A percentile compares a stretch with the other conserved stretches of the same genome.
These are phyloP conservation scores for Tagetes patula DNA, from an alignment of 129 eudicot species.

Conservation along the genomic window DNA sequence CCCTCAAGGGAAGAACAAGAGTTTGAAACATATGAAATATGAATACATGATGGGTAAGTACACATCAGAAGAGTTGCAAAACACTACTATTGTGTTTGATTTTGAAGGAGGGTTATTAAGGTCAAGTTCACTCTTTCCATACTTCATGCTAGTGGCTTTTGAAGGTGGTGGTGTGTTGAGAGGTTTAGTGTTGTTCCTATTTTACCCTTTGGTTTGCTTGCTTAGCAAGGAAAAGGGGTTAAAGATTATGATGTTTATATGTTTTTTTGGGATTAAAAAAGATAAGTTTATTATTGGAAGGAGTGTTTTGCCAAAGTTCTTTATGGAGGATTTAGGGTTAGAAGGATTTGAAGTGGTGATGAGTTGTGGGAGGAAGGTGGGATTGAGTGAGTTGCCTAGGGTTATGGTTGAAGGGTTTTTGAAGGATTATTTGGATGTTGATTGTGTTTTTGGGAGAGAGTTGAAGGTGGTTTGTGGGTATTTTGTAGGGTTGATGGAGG, in stretches of 20 bases:
- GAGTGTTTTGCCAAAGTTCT: constrained; percentile 62
- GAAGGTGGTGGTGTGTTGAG: constrained; percentile 61
- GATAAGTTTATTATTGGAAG: constrained; percentile 35
- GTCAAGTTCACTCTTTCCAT: constrained; percentile 56
- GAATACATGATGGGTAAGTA: constrained; percentile 29
- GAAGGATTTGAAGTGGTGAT: constrained; percentile 52
- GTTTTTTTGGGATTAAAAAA: constrained; percentile 53
- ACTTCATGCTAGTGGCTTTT: constrained; percentile 71
- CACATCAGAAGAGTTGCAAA: constrained; percentile 25
- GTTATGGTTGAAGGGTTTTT: constrained; percentile 63
- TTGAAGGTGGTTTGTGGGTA: constrained; percentile 50
- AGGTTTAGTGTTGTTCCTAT: constrained; percentile 47
- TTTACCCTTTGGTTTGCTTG: constrained; percentile 47
- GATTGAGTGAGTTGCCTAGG: constrained; percentile 45
- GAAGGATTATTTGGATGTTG: constrained; percentile 55
- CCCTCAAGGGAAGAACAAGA: constrained; percentile 33
- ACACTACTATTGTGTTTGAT: constrained; percentile 35
- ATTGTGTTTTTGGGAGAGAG: constrained; percentile 48
- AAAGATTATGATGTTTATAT: constrained; percentile 53
- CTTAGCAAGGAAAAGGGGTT: constrained; percentile 30
- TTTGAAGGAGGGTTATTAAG: constrained; percentile 47
- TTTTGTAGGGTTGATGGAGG: constrained; percentile 51
- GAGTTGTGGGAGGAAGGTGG: constrained; percentile 38
- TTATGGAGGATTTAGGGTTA: constrained; percentile 45
- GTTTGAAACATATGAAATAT: constrained; percentile 29